Conservation (phyloP, 306 rosid genomes). For the Quercus aquifolioides region DNA sequence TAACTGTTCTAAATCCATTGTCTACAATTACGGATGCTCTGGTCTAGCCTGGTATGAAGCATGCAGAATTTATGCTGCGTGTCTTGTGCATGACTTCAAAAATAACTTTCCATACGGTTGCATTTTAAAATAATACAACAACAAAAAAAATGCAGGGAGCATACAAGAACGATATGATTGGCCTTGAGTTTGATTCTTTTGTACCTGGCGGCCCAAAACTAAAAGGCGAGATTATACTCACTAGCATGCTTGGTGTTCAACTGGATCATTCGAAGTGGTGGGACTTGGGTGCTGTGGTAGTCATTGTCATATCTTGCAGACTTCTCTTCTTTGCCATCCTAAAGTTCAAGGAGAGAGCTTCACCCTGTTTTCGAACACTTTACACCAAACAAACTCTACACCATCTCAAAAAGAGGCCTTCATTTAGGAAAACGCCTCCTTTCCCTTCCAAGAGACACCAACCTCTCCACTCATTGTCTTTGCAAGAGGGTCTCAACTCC, state of each 20-base stretch:
- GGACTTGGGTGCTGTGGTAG: conserved; percentile 67
- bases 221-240: conserved; percentile 63
- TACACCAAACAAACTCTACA: conserved; percentile 50
- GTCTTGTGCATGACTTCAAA: no score
- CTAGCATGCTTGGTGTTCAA: conserved; percentile 55
- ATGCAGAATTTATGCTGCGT: no score
- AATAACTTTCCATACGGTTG: no score
- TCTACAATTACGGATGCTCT: no score
- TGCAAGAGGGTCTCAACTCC: conserved; percentile 80
- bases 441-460: conserved; percentile 76
- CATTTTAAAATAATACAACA: no score
- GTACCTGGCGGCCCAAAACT: conserved; percentile 54
- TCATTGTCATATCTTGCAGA: conserved; percentile 51
- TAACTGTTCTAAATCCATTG: no score
- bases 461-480: conserved; percentile 64
- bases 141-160: conserved; percentile 60
- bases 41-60: no score
- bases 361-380: conserved; percentile 45
- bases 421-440: conserved; percentile 59
- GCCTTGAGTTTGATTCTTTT: conserved; percentile 61
- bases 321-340: conserved; percentile 63
- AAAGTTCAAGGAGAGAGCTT: conserved; percentile 63
- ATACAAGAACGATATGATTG: conserved; percentile 79
- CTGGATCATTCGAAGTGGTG: conserved; percentile 77
- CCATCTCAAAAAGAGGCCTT: conserved; percentile 67